These are phyloP conservation scores for Areca catechu DNA, from an alignment of 176 grass and related monocot genomes.

Conservation along the genomic window DNA sequence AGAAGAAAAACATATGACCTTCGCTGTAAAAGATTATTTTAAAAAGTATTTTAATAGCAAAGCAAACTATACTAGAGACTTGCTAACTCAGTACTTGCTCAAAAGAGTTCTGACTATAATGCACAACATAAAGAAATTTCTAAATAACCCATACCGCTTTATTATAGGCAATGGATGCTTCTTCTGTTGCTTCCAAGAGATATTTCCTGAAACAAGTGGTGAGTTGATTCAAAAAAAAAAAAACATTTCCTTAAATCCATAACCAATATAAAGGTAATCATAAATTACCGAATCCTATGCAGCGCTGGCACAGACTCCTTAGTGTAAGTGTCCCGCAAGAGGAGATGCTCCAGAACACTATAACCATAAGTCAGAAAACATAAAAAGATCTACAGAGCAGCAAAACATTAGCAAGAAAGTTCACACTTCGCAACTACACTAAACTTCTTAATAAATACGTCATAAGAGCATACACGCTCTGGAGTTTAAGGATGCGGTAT, in stretches of 20 bases:
- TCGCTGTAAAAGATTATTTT: too few relatives aligned
- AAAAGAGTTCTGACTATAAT: constrained; percentile 21
- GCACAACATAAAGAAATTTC: background rate
- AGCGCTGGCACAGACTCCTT: constrained; percentile 88
- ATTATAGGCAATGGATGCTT: constrained; percentile 90
- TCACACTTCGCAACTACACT: too few relatives aligned
- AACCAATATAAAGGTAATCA: background rate
- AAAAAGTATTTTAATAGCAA: too few relatives aligned
- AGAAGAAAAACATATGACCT: too few relatives aligned
- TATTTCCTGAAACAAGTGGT: constrained; percentile 60
- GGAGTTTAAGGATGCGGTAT: too few relatives aligned
- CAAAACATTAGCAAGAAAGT: too few relatives aligned
- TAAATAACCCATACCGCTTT: constrained; percentile 52
- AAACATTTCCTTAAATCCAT: background rate
- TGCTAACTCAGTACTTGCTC: too few relatives aligned
- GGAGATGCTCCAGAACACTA: constrained; percentile 94
- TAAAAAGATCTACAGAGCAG: too few relatives aligned
- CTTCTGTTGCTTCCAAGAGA: constrained; percentile 93
- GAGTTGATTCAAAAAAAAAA: background rate
- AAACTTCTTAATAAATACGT: too few relatives aligned
- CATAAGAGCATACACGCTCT: too few relatives aligned
- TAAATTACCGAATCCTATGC: constrained; percentile 69
- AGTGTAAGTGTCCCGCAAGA: constrained; percentile 94
- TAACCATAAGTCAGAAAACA: constrained; percentile 10
- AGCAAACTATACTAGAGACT: too few relatives aligned